A percentile compares a stretch with the other conserved stretches of the same genome.
These are phyloP conservation scores for Serendipita sp. DNA, from an alignment of 768 basidiomycete genomes.

Conservation along the genomic window DNA sequence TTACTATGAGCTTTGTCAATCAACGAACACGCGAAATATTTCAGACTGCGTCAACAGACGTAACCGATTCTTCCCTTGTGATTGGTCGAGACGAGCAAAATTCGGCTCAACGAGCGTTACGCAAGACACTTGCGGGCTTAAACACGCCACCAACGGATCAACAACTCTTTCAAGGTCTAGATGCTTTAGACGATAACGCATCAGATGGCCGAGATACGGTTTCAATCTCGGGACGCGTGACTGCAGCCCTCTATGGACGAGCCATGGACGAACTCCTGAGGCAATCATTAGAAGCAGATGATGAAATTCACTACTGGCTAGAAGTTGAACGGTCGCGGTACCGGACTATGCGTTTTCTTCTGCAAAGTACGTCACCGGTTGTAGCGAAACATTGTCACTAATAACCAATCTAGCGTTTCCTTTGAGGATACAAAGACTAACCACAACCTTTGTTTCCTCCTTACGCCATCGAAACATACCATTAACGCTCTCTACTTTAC, in stretches of 20 bases:
- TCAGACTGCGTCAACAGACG: conserved; percentile 1
- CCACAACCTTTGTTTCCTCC: conserved; percentile 23
- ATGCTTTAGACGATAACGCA: neutral
- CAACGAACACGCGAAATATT: neutral
- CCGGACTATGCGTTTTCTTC: conserved; percentile 44
- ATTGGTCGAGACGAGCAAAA: neutral
- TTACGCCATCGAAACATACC: conserved; percentile 31
- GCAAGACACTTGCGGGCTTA: neutral
- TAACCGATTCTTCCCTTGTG: neutral
- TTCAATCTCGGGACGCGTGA: conserved; percentile 2
- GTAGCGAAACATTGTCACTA: conserved; percentile 18
- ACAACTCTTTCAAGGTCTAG: neutral
- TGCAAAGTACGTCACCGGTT: conserved; percentile 50
- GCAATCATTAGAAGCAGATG: conserved; percentile 54
- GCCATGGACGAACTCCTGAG: conserved; percentile 46
- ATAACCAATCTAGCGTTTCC: conserved; percentile 8
- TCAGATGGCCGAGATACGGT: neutral
- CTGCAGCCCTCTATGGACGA: conserved; percentile 35
- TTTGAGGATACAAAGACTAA: conserved; percentile 12
- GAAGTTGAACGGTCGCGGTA: conserved; percentile 44
- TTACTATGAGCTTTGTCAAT: neutral
- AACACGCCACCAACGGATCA: neutral
- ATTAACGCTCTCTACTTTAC: conserved; percentile 30
- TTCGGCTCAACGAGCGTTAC: neutral
- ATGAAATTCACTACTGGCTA: conserved; percentile 77